Base-by-base conservation (phyloP, 495 filamentous ascomycete genomes). In the Thermothielavioides terrestris region DNA sequence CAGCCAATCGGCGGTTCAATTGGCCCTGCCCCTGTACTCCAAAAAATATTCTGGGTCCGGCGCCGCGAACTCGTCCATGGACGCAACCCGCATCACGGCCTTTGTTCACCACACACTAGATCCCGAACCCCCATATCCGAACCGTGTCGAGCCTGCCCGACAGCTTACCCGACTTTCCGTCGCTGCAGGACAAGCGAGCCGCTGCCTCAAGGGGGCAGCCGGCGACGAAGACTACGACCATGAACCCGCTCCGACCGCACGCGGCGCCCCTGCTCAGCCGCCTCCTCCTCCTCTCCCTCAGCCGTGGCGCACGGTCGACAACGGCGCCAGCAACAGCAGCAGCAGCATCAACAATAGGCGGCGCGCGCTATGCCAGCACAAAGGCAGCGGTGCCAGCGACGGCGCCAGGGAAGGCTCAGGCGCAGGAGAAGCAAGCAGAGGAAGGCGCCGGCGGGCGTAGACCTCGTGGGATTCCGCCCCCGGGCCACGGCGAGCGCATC, bases 401-500 rank as follows among this genome's bases (percentile, higher is more conserved):
- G 34, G 21, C 31, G 41, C 11, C 15, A 21, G 27, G 46, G 25
- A 15, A 43, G 23, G 15, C 4, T 9, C 11, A 34, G 4, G 10
- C 31, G 31, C 46, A 51, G 22, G 28, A 30, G 49, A 25, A 18
- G 17, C 23, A 31, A n/a, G 21, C 49, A 10, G 38, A 23, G 30
- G 14, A 49, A 32, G 72, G 32, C 15, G 10, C 7, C 23, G 14
- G n/a, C 18, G 12, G 12, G 17, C 14, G 23, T 8, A 7, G 32
- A 12, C 2, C 25, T 14, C 37, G 46, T 22, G 31, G 21, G 27
- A 25, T 26, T 3, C 50, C 41, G 20, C 52, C 52, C 8, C 31
- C 72, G 78, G 64, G 84, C 80, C 68, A 81, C 71, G 65, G 69
- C 50, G 66, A 71, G 61, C 74, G 86, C 60, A 85, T 98, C 69